Evolutionary conservation across 225 moss, liverwort and hornwort species (phyloP).

Genomic region (Anthoceros angustus): DNA sequence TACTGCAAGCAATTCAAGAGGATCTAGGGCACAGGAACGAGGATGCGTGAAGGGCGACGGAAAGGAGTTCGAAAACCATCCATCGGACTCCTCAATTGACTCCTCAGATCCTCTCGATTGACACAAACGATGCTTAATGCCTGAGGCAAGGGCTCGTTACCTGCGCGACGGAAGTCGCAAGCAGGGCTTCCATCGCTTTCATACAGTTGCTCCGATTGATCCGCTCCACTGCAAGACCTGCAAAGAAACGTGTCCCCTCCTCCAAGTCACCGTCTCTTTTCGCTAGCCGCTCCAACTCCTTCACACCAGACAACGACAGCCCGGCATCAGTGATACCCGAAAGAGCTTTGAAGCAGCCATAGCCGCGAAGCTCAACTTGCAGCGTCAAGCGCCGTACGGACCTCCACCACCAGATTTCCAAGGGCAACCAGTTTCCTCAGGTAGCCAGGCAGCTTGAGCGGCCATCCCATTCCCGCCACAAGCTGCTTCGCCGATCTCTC

Average conservation of each 20-base stretch:
- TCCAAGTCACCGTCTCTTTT: conserved; percentile 21
- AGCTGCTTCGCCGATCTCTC: conserved; percentile 25
- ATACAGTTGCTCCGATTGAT: conserved; percentile 37
- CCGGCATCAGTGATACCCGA: conserved; percentile 11
- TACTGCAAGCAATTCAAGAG: too few species aligned
- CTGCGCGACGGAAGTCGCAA: conserved; percentile 26
- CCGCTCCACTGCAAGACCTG: conserved; percentile 27
- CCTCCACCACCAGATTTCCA: conserved; percentile 45
- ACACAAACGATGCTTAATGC: neutral
- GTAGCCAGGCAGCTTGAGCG: conserved; percentile 26
- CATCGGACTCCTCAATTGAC: too few species aligned
- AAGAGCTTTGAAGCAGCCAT: neutral
- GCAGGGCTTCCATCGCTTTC: conserved; percentile 31
- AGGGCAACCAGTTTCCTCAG: conserved; percentile 23
- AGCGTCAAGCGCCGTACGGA: neutral
- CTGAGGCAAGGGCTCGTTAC: conserved; percentile 8
- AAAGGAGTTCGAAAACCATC: too few species aligned
- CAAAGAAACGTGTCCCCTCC: conserved; percentile 34
- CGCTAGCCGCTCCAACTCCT: conserved; percentile 41
- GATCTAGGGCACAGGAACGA: too few species aligned
- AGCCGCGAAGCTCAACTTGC: neutral
- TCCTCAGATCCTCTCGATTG: neutral
- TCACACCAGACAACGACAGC: conserved; percentile 8
- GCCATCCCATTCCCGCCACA: conserved; percentile 37
- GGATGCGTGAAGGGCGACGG: too few species aligned